These are phyloP conservation scores for Trapa incisa DNA, from an alignment of 345 rosid genomes.

Conservation along the genomic window DNA sequence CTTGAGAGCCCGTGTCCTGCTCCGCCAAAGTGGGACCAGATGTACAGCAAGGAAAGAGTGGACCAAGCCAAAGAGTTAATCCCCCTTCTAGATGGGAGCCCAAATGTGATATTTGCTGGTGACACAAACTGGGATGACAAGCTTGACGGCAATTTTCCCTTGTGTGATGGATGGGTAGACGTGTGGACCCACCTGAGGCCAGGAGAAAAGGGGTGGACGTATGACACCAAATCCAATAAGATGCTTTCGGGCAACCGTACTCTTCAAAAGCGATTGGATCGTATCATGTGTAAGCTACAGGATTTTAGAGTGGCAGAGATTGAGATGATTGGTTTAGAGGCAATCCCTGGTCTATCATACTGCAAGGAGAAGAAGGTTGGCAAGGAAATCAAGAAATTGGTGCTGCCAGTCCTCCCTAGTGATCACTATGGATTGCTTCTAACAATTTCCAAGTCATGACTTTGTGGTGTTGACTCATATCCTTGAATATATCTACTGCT, in stretches of 20 bases:
- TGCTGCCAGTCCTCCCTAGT: slow-evolving; percentile 89
- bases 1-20: slow-evolving; percentile 92
- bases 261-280: slow-evolving; percentile 63
- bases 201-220: slow-evolving; percentile 69
- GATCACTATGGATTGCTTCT: slow-evolving; percentile 91
- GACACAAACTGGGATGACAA: slow-evolving; percentile 98
- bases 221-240: slow-evolving; percentile 77
- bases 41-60: slow-evolving; percentile 87
- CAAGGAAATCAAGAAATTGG: slow-evolving; percentile 39
- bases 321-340: slow-evolving; percentile 84
- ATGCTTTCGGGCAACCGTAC: slow-evolving; percentile 77
- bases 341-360: slow-evolving; percentile 56
- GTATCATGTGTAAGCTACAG: slow-evolving; percentile 49
- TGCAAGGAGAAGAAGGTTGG: slow-evolving; percentile 72
- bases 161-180: slow-evolving; percentile 60
- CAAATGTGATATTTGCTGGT: slow-evolving; percentile 71
- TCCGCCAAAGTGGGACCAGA: slow-evolving; percentile 95
- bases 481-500: background rate
- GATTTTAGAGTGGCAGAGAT: slow-evolving; percentile 50
- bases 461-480: background rate
- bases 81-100: slow-evolving; percentile 32
- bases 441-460: slow-evolving; percentile 32
- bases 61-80: slow-evolving; percentile 63
- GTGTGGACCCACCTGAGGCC: slow-evolving; percentile 67
- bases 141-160: slow-evolving; percentile 69